Percentiles rank a stretch among this genome's conserved stretches.
Conservation (phyloP, 2,329 filamentous ascomycete species). For the Stagonosporopsis tanaceti region DNA sequence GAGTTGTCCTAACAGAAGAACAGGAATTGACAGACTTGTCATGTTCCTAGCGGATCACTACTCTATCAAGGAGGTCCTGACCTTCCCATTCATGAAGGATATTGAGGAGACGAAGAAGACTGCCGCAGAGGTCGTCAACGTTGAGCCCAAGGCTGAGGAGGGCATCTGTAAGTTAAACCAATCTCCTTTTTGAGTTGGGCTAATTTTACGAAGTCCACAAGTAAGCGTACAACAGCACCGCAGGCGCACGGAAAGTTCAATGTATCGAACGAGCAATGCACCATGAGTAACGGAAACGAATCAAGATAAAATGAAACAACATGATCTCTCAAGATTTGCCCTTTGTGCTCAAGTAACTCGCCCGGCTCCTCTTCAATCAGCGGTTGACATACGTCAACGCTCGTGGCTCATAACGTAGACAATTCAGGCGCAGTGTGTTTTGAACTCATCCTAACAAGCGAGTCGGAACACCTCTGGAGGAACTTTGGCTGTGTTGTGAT, state of each 20-base stretch:
- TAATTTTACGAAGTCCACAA: slow-evolving; percentile 31
- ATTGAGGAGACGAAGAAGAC: slow-evolving; percentile 57
- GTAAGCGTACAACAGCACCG: slow-evolving; percentile 28
- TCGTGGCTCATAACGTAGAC: neutral
- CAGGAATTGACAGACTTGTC: neutral
- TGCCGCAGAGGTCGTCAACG: slow-evolving; percentile 69
- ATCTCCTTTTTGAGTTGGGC: neutral
- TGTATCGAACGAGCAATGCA: slow-evolving; percentile 18
- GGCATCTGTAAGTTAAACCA: slow-evolving; percentile 57
- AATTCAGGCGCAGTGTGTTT: neutral
- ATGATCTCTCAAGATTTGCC: neutral
- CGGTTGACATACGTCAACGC: neutral
- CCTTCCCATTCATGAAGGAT: slow-evolving; percentile 98
- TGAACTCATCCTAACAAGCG: no score
- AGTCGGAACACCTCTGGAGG: no score
- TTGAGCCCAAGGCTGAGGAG: slow-evolving; percentile 67
- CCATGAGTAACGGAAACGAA: slow-evolving; percentile 17
- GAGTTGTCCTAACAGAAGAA: no score
- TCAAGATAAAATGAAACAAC: neutral
- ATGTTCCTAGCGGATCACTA: slow-evolving; percentile 61
- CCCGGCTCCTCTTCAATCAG: neutral
- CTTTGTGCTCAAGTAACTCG: neutral
- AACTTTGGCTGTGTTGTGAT: no score
- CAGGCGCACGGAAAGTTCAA: slow-evolving; percentile 15
- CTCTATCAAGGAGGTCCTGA: slow-evolving; percentile 92